Conservation (phyloP, 805 yeast genomes). For the Brettanomyces sp. region DNA sequence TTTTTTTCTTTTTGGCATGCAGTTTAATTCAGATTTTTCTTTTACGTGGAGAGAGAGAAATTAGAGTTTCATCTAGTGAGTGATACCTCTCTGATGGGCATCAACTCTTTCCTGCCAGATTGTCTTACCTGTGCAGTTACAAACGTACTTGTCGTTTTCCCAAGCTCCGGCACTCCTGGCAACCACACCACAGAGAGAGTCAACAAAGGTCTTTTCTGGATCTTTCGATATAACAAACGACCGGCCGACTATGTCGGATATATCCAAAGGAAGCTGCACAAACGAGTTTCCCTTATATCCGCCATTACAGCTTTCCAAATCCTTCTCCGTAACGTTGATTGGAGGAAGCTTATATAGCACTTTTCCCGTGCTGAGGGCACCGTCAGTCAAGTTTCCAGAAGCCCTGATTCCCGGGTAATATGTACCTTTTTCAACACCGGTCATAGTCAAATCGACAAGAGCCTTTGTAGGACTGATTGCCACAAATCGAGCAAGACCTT, state of each 20-base stretch:
- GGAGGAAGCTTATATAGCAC: constrained; percentile 36
- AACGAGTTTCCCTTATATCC: constrained; percentile 36
- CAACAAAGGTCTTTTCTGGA: constrained; percentile 29
- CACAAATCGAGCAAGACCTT: constrained; percentile 83
- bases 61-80: constrained; percentile 3
- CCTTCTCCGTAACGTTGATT: constrained; percentile 23
- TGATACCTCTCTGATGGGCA: constrained; percentile 53
- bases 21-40: background rate
- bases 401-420: constrained; percentile 63
- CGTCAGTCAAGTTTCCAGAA: constrained; percentile 69
- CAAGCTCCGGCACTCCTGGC: constrained; percentile 96
- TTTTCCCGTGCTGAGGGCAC: constrained; percentile 59
- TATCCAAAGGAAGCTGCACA: constrained; percentile 34
- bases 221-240: constrained; percentile 40
- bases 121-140: constrained; percentile 92
- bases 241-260: constrained; percentile 64
- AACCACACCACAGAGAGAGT: constrained; percentile 70
- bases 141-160: constrained; percentile 90
- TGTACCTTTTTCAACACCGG: constrained; percentile 56
- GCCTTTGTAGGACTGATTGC: constrained; percentile 43
- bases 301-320: constrained; percentile 4
- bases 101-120: constrained; percentile 91
- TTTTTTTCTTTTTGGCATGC: background rate
- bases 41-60: background rate
- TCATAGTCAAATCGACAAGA: constrained; percentile 69